Base-by-base conservation (phyloP, 257 asterid genomes). In the Scutellaria baicalensis region DNA sequence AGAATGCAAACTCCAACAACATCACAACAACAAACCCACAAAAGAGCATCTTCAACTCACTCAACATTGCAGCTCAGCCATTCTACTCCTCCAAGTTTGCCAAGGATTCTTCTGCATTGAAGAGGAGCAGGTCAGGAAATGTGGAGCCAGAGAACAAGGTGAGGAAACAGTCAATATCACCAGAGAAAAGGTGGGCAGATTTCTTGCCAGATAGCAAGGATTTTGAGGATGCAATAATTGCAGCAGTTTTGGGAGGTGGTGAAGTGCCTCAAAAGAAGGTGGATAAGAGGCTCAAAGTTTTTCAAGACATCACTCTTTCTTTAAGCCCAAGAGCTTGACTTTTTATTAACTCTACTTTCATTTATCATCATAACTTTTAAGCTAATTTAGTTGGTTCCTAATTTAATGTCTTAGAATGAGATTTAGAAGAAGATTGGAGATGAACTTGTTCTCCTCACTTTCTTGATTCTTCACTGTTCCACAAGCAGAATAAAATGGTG, bases 211-310 rank as follows among this genome's bases (percentile, higher is more conserved):
- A 91, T 27, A 82, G 81, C 71, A 72, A 85, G 77, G 99, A 84
- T 16, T 93, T 93, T 17, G 96, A 93, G 76, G 91, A 86, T 54
- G 99, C 96, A 1, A 87, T 93, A 39, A 80, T 91, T 20, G 94
- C 93, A 4, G 95, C 95, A 8, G 95, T 89, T 21, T 59, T 91
- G 59, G 90, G 85, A 5, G 77, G 64, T 5, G 52, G 39, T 3
- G 88, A 70, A 18, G 20, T 52, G 13, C 38, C 47, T n/a, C 69
- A 66, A 43, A 80, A 71, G 59, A 87, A 89, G 84, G 81, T 83
- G 13, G 98, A 90, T 27, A 89, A 91, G 84, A 87, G 99, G 84
- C 82, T 93, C 49, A 91, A 84, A 78, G 99, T 91, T 68, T 93
- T 93, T 50, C 94, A 86, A 64, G 97, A 93, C 27, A 93, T 93